These are phyloP conservation scores for Phtheirospermum japonicum DNA, from an alignment of 257 asterid species.

Conservation along the genomic window DNA sequence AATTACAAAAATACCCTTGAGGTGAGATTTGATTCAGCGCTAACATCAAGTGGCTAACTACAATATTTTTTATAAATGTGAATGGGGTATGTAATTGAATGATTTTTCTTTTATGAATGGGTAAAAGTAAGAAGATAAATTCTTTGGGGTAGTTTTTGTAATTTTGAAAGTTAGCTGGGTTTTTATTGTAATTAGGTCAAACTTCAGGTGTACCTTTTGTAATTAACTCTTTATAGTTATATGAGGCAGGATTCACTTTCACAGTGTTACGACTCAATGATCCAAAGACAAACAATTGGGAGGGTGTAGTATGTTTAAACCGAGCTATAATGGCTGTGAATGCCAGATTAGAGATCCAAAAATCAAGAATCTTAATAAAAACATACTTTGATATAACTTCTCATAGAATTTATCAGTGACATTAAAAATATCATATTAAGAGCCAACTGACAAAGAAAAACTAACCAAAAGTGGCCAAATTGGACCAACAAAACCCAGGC, in stretches of 20 bases:
- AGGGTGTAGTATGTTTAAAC: neutral
- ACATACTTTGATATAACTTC: too few relatives aligned
- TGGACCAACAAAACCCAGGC: conserved; percentile 89
- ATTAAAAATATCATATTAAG: too few relatives aligned
- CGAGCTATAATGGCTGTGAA: neutral
- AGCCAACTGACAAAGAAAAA: too few relatives aligned
- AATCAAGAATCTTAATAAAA: neutral
- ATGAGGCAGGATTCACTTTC: neutral
- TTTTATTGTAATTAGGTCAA: neutral
- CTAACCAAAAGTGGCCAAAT: conserved; percentile 86
- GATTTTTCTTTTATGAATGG: too few relatives aligned
- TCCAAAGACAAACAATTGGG: neutral
- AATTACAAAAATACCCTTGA: neutral
- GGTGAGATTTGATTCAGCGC: neutral
- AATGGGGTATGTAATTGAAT: too few relatives aligned
- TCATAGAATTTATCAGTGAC: too few relatives aligned
- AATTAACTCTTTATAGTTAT: neutral
- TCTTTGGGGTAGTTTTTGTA: neutral
- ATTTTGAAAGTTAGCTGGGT: neutral
- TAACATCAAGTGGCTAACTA: too few relatives aligned
- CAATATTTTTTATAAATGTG: too few relatives aligned
- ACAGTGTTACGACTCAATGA: neutral
- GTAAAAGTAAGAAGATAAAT: too few relatives aligned
- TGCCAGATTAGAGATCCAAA: neutral
- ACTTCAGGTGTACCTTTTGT: neutral